Base-by-base conservation (phyloP, 805 yeast genomes). In the Wickerhamiella sergipiensis region DNA sequence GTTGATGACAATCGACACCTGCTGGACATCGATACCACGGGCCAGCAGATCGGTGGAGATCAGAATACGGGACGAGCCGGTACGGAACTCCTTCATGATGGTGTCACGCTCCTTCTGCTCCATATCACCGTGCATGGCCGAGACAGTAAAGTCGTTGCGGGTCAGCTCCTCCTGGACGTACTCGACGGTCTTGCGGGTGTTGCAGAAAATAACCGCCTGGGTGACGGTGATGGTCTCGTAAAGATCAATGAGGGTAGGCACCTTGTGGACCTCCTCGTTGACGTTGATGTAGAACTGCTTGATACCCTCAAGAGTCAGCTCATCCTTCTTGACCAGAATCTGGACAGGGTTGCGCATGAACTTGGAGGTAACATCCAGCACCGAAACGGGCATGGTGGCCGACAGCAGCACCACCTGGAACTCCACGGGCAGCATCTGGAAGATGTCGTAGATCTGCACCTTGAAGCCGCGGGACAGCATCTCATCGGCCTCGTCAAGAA, bases 401-500 rank as follows among this genome's bases (percentile, higher is more conserved):
- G 90, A 80, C 57, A 92, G 85, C 54, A 90, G 85, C 31, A 92
- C 96, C 57, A 89, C 96, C 73, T 92, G 98, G 59, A 92, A 83
- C 51, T 84, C 76, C 55, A 82, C 80, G 53, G 97, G 97, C 65
- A 92, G 76, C 69, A 81, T 80, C 59, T 83, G 77, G 78, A 85
- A 92, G 57, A 92, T 85, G 67, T 92, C 90, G 75, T 89, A 86
- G 59, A 92, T 90, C 71, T 89, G 97, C 64, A 86, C 92, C 73
- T 86, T 85, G 77, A 90, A 90, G 53, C 98, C 98, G 55, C 85
- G 77, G 46, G 86, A 79, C 67, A 90, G 78, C 81, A 90, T 78
- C 77, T 92, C 97, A 76, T 90, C 98, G 64, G 97, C 97, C 76
- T 90, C 98, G 74, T 90, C 98, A 65, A 92, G 77, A 66, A 90